phyloP scores from a whole-genome alignment of 345 rosid species.

The Eucalyptus sp. region DNA sequence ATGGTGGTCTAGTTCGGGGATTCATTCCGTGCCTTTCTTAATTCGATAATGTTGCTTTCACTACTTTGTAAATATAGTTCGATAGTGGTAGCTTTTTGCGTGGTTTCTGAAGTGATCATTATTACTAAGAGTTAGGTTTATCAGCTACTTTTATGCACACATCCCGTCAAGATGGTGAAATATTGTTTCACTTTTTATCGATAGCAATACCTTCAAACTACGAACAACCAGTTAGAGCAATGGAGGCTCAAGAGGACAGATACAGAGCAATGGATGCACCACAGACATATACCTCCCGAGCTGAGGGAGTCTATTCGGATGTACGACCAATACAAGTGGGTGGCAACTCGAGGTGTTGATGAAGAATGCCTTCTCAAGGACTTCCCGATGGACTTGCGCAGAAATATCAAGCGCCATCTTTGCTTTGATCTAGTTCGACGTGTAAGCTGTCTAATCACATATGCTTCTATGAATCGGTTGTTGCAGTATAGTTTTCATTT shows the following conservation, averaged over 20 bases:
- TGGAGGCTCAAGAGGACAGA: slow-evolving; percentile 63
- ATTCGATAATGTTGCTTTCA: background rate
- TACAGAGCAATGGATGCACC: slow-evolving; percentile 9
- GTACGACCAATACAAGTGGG: slow-evolving; percentile 59
- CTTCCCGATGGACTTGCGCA: slow-evolving; percentile 53
- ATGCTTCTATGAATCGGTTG: background rate
- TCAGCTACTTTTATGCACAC: background rate
- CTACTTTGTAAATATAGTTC: background rate
- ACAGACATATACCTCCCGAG: slow-evolving; percentile 49
- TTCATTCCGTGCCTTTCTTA: background rate
- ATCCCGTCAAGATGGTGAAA: background rate
- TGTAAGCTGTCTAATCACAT: slow-evolving; percentile 19
- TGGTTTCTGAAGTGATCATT: background rate
- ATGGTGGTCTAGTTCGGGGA: background rate
- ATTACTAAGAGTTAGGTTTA: background rate
- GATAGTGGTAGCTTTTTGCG: background rate
- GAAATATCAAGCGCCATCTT: slow-evolving; percentile 64
- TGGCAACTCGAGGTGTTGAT: slow-evolving; percentile 60
- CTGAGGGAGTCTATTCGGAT: slow-evolving; percentile 30
- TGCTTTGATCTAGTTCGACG: slow-evolving; percentile 70
- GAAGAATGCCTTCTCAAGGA: slow-evolving; percentile 51
- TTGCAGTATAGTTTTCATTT: background rate
- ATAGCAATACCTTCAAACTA: slow-evolving; percentile 57
- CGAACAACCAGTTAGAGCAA: slow-evolving; percentile 53
- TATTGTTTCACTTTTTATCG: background rate